These are phyloP conservation scores for Pseudisothecium myosuroides DNA, from an alignment of 225 moss, liverwort and hornwort genomes.

Conservation along the genomic window DNA sequence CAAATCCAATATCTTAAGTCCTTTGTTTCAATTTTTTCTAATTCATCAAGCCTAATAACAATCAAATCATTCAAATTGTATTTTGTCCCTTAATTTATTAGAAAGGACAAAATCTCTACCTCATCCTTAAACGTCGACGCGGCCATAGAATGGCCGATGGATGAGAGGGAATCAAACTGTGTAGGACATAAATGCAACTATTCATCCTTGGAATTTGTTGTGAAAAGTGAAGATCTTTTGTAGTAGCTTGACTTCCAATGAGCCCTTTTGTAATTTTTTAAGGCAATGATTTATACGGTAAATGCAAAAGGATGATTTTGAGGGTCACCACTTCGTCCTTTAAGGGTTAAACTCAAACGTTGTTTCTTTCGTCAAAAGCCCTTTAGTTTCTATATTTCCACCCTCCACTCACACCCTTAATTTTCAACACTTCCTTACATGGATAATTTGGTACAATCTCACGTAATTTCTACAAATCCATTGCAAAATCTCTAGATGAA, in stretches of 20 bases:
- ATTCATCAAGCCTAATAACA: not conserved
- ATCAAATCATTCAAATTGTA: not conserved
- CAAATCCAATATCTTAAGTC: not conserved
- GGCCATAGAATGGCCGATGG: no score
- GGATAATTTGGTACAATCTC: not conserved
- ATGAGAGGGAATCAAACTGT: no score
- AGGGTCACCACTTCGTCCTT: no score
- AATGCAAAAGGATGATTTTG: no score
- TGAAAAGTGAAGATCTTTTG: no score
- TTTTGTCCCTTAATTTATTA: not conserved
- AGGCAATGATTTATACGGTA: no score
- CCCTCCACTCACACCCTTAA: not conserved
- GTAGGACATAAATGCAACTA: no score
- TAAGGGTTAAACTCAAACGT: not conserved
- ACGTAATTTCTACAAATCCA: not conserved
- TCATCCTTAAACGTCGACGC: no score
- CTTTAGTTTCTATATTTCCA: not conserved
- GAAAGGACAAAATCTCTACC: not conserved
- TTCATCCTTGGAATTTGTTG: no score
- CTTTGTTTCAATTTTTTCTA: fast-evolving
- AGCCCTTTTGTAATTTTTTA: no score
- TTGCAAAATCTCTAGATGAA: not conserved
- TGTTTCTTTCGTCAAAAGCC: not conserved
- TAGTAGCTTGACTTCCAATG: no score
- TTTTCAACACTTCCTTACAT: not conserved